Percentiles rank a stretch among this genome's conserved stretches.
phyloP scores from a whole-genome alignment of 345 rosid genomes.

The Rhodomyrtus tomentosa region DNA sequence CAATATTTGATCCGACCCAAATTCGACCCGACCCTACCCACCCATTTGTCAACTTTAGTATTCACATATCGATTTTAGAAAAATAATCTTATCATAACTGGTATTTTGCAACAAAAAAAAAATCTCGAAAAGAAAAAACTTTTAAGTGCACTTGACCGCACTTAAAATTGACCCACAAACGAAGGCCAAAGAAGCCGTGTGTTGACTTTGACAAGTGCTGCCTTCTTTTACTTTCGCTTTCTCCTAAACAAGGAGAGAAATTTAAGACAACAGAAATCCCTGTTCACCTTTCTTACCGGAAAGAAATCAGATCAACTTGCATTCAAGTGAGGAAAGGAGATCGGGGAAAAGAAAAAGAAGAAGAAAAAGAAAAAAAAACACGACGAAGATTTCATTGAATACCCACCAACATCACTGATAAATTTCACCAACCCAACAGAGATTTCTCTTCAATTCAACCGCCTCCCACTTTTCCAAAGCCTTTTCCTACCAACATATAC shows the following conservation, averaged over 20 bases:
- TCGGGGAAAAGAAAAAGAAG: neutral
- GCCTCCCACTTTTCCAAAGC: neutral
- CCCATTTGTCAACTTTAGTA: too few relatives aligned
- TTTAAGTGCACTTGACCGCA: neutral
- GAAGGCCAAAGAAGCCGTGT: neutral
- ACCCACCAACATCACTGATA: conserved; percentile 2
- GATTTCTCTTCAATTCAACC: neutral
- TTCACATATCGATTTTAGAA: neutral
- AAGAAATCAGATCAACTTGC: neutral
- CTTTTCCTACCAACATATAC: neutral
- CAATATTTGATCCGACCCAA: too few relatives aligned
- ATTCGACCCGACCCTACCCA: too few relatives aligned
- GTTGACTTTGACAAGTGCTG: neutral
- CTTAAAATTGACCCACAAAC: neutral
- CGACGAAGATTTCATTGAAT: neutral
- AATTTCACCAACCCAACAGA: neutral
- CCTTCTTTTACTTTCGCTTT: neutral
- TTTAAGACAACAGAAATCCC: neutral
- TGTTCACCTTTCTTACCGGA: neutral
- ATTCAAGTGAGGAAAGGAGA: neutral
- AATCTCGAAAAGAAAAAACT: neutral
- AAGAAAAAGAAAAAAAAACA: neutral
- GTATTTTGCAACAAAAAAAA: neutral
- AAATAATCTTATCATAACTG: neutral
- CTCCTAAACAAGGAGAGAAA: neutral